Base-by-base conservation (phyloP, 352 stramenopile genomes). In the Phytophthora sp. region DNA sequence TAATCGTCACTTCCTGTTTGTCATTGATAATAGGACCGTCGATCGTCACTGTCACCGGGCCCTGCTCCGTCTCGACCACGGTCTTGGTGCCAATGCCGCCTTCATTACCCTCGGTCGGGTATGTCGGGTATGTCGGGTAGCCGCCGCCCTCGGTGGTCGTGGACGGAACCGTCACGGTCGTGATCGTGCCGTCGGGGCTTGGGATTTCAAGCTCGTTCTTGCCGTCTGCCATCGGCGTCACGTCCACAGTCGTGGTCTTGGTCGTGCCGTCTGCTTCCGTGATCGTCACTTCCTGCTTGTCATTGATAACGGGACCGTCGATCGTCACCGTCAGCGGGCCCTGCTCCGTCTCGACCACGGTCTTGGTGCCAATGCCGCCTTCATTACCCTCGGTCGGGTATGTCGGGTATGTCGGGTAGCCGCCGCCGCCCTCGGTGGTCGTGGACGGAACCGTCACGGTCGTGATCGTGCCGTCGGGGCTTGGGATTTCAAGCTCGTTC, bases 231-330 rank as follows among this genome's bases (percentile, higher is more conserved):
- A 31, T 56, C 15, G 15, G n/a, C 11, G 13, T 45, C 16, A 53
- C 50, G 0, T 66, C 46, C 18, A 55, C 59, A 30, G 29, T 41
- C 9, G 63, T 54, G 3, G 18, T 58, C 2, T n/a, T 55, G n/a
- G 23, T 50, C 12, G 18, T 35, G 11, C 64, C 64, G 18, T 61
- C 27, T 3, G 35, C 8, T 21, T 21, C 33, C 45, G 52, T 55
- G 36, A 73, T 61, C 47, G 57, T 27, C 3, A 73, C 31, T 0
- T 47, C 18, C 26, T 69, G 29, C 20, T 56, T 57, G 11, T 27
- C 45, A 12, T 53, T 15, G 7, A 58, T 27, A 9, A 42, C 27
- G 2, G 49, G 50, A 13, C 59, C 20, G 5, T 47, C 30, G 4
- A 39, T 38, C 0, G 39, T 49, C 41, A 61, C 59, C 5, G 27